Evolutionary conservation across 2,329 filamentous ascomycete genomes (phyloP).

Genomic region (Cordyceps cateniannulata): DNA sequence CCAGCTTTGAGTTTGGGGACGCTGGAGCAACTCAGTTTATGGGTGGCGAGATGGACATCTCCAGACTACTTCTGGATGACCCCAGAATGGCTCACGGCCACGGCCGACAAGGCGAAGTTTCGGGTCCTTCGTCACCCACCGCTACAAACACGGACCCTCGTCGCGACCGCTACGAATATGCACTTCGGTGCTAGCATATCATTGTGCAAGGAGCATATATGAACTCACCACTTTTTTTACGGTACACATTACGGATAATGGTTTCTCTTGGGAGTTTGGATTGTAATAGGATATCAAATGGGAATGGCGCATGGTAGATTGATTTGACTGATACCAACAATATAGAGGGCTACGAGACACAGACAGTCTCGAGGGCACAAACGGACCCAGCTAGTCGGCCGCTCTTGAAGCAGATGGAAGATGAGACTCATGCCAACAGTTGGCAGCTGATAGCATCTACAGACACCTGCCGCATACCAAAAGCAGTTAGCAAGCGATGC

Average conservation of each 20-base stretch:
- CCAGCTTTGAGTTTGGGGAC: slow-evolving; percentile 40
- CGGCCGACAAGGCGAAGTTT: slow-evolving; percentile 23
- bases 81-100: slow-evolving; percentile 24
- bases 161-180: slow-evolving; percentile 16
- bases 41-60: slow-evolving; percentile 56
- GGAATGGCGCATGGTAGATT: slow-evolving; percentile 10
- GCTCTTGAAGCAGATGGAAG: neutral
- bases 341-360: slow-evolving; percentile 10
- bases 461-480: slow-evolving; percentile 3
- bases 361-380: slow-evolving; percentile 10
- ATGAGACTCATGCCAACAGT: neutral
- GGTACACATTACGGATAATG: slow-evolving; percentile 1
- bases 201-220: neutral
- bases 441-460: slow-evolving; percentile 8
- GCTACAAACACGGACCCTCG: slow-evolving; percentile 15
- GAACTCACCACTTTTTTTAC: slow-evolving; percentile 9
- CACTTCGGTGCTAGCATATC: slow-evolving; percentile 16
- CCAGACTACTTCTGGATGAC: slow-evolving; percentile 53
- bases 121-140: slow-evolving; percentile 20
- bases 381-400: slow-evolving; percentile 9
- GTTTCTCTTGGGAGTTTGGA: slow-evolving; percentile 13
- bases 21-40: slow-evolving; percentile 32
- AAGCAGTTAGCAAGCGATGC: slow-evolving; percentile 9
- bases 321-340: slow-evolving; percentile 11
- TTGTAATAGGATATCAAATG: slow-evolving; percentile 4